Percentiles rank a stretch among this genome's conserved stretches.
phyloP scores from a whole-genome alignment of 305 asterid species.

The Salvia sclarea region DNA sequence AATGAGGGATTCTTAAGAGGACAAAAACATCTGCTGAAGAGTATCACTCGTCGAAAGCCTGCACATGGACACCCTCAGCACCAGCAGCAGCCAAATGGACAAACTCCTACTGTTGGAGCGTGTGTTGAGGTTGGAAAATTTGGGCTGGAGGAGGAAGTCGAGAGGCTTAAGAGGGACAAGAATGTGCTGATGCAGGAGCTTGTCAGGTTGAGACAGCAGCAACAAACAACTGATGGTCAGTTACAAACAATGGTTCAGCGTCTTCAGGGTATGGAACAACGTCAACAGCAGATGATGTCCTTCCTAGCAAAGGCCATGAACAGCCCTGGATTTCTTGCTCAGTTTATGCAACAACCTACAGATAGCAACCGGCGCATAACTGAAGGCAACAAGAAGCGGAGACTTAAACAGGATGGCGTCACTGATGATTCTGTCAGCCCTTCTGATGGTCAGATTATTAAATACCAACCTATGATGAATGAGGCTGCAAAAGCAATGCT shows the following conservation, averaged over 20 bases:
- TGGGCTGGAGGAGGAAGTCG: slow-evolving; percentile 92
- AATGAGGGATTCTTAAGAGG: slow-evolving; percentile 92
- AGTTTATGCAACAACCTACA: slow-evolving; percentile 79
- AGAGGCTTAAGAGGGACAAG: slow-evolving; percentile 87
- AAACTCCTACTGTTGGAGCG: slow-evolving; percentile 58
- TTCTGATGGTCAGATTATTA: slow-evolving; percentile 72
- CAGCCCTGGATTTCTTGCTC: slow-evolving; percentile 89
- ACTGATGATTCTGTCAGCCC: slow-evolving; percentile 44
- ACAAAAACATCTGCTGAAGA: slow-evolving; percentile 78
- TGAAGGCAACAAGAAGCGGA: slow-evolving; percentile 75
- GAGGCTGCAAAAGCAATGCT: slow-evolving; percentile 85
- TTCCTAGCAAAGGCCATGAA: slow-evolving; percentile 90
- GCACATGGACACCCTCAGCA: slow-evolving; percentile 72
- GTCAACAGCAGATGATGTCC: slow-evolving; percentile 97
- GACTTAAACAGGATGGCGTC: slow-evolving; percentile 64
- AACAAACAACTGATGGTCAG: slow-evolving; percentile 76
- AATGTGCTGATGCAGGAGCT: slow-evolving; percentile 93
- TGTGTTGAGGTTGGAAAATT: slow-evolving; percentile 94
- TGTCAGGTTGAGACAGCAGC: slow-evolving; percentile 86
- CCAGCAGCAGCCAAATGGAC: slow-evolving; percentile 61
- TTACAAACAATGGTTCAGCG: slow-evolving; percentile 72
- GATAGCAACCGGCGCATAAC: slow-evolving; percentile 52
- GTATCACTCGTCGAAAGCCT: slow-evolving; percentile 75
- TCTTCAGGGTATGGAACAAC: slow-evolving; percentile 92
- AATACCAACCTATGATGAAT: slow-evolving; percentile 75